Evolutionary conservation across 495 filamentous ascomycete species (phyloP).

Genomic region (Penicillium antarcticum): DNA sequence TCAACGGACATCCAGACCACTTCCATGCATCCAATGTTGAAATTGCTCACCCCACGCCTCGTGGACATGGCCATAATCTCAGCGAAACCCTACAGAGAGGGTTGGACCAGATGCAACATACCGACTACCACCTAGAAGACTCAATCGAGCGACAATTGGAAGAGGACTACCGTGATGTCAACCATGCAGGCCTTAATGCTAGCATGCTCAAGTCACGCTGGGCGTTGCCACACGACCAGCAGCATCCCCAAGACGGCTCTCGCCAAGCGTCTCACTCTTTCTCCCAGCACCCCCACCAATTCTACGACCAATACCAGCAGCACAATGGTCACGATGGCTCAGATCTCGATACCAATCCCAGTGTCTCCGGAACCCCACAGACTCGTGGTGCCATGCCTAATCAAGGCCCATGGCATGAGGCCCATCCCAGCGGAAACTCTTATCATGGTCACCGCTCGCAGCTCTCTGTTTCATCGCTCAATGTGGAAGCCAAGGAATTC

Average conservation of each 20-base stretch:
- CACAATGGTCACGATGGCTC: slow-evolving; percentile 53
- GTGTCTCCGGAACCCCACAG: slow-evolving; percentile 64
- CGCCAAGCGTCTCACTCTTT: slow-evolving; percentile 18
- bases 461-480: slow-evolving; percentile 71
- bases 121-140: slow-evolving; percentile 74
- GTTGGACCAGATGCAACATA: slow-evolving; percentile 65
- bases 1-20: slow-evolving; percentile 35
- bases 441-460: slow-evolving; percentile 55
- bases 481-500: slow-evolving; percentile 86
- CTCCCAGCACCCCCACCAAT: slow-evolving; percentile 33
- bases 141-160: slow-evolving; percentile 69
- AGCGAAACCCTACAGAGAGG: slow-evolving; percentile 78
- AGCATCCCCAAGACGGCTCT: slow-evolving; percentile 17
- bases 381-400: slow-evolving; percentile 27
- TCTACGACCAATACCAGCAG: slow-evolving; percentile 36
- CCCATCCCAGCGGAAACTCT: slow-evolving; percentile 38
- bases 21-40: slow-evolving; percentile 49
- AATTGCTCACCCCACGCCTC: slow-evolving; percentile 64
- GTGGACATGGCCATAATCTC: slow-evolving; percentile 61
- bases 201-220: slow-evolving; percentile 41
- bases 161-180: slow-evolving; percentile 51
- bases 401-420: slow-evolving; percentile 39
- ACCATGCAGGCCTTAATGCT: slow-evolving; percentile 24
- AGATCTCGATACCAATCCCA: slow-evolving; percentile 75
- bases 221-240: slow-evolving; percentile 31